Base-by-base conservation (phyloP, 2,329 filamentous ascomycete species). In the Clonostachys solani region DNA sequence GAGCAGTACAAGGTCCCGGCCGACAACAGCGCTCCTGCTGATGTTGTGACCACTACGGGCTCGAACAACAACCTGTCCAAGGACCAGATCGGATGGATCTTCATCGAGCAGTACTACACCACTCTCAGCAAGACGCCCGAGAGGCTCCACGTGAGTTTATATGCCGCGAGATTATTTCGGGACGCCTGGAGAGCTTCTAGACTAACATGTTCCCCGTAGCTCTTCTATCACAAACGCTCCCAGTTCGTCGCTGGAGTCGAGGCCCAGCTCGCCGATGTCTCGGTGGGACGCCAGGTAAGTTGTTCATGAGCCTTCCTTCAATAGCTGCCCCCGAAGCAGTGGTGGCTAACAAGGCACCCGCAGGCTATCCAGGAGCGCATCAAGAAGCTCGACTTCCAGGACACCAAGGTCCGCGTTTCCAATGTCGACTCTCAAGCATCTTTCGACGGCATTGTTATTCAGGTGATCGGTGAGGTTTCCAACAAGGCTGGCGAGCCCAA, bases 21-120 rank as follows among this genome's bases (percentile, higher is more conserved):
- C 54, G 69, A 73, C 50, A 68, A 71, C 52, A 57, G 62, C 49
- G 58, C 62, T 45, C 57, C 69, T 49, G 56, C 64, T 46, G 57
- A 63, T 50, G 58, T 64, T 41, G 54, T 63, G 50, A 55, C 60
- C 51, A 57, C 60, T 52, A 55, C 61, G 38, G 60, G 59, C 15
- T 36, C 43, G 47, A 71, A 66, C 59, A 72, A 63, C 62, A 75
- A 79, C 58, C 71, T 83, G 38, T 75, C 78, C 59, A 96, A 96
- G 76, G 91, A 96, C 67, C 90, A 97, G 74, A 91, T 99, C 57
- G 94, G 91, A 69, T 99, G 94, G 94, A 97, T 92, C 75, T 99
- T 99, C 59, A 94, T 99, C 49, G 92, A 97, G 80, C 91, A 96
- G 71, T 99, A 96, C 78, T 99, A 99, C 74, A 97, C 89, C 58